phyloP scores from a whole-genome alignment of 495 filamentous ascomycete species.

The Neurospora sp. region DNA sequence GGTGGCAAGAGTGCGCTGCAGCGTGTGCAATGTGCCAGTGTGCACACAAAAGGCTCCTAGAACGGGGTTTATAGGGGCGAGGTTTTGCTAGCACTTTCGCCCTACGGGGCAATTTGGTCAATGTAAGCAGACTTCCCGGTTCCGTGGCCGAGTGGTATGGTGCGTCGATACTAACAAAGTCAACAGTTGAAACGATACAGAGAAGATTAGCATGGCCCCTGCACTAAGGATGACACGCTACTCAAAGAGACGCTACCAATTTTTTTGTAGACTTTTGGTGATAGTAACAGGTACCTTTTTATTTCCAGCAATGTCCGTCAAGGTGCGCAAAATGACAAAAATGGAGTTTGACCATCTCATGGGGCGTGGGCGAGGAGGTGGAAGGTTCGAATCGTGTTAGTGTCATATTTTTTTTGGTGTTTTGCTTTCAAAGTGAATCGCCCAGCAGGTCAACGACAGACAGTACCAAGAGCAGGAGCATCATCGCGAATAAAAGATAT shows the following conservation, averaged over 20 bases:
- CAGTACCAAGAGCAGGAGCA: neutral
- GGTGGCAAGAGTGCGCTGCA: neutral
- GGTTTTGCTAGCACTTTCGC: neutral
- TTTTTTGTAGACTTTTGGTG: conserved; percentile 4
- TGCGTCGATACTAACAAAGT: conserved; percentile 10
- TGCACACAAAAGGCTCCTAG: neutral
- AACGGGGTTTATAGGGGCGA: neutral
- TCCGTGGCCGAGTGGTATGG: conserved; percentile 3
- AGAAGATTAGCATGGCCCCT: conserved; percentile 99
- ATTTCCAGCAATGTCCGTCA: neutral
- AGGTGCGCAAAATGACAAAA: neutral
- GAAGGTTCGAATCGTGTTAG: conserved; percentile 3
- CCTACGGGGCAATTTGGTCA: conserved; percentile 28
- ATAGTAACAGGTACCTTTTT: neutral
- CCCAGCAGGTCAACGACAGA: neutral
- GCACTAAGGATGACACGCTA: conserved; percentile 99
- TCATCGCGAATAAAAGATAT: neutral
- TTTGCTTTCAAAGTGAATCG: neutral
- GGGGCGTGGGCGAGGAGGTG: neutral
- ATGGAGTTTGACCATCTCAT: neutral
- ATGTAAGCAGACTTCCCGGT: conserved; percentile 12
- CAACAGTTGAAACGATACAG: conserved; percentile 35
- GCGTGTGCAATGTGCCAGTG: neutral
- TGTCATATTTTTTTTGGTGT: neutral
- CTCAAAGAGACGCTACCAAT: conserved; percentile 76